Evolutionary conservation across 2,329 filamentous ascomycete species (phyloP).

Genomic region (Pyricularia sp.): DNA sequence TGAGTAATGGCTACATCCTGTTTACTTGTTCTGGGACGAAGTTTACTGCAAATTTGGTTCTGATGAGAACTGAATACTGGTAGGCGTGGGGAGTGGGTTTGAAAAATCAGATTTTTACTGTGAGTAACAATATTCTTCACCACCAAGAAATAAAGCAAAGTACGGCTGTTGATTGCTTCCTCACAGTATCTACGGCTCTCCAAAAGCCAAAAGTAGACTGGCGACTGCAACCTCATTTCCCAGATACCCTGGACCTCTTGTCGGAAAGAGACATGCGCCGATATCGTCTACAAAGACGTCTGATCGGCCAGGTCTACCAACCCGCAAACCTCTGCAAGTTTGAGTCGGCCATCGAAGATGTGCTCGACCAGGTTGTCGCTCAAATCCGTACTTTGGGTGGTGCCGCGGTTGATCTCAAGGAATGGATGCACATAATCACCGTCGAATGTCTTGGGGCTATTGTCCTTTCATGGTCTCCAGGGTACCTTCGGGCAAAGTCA

Average conservation of each 20-base stretch:
- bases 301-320: slow-evolving; percentile 36
- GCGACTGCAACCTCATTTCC: slow-evolving; percentile 18
- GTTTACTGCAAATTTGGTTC: background rate
- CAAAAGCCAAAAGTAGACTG: slow-evolving; percentile 28
- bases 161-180: slow-evolving; percentile 9
- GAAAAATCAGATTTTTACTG: slow-evolving; percentile 41
- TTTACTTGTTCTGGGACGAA: background rate
- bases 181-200: slow-evolving; percentile 28
- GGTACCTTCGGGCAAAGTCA: slow-evolving; percentile 27
- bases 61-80: background rate
- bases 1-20: slow-evolving; percentile 12
- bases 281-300: slow-evolving; percentile 34
- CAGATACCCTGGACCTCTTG: slow-evolving; percentile 36
- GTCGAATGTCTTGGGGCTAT: slow-evolving; percentile 37
- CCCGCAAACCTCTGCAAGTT: slow-evolving; percentile 27
- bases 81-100: slow-evolving; percentile 32
- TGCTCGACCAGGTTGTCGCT: slow-evolving; percentile 21
- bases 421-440: slow-evolving; percentile 44
- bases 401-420: slow-evolving; percentile 30
- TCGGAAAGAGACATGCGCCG: slow-evolving; percentile 32
- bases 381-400: slow-evolving; percentile 24
- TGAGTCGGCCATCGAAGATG: slow-evolving; percentile 26
- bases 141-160: background rate
- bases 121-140: slow-evolving; percentile 15
- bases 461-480: slow-evolving; percentile 39